Evolutionary conservation across 169 alveolate genomes (phyloP).

Genomic region (Babesia microti): DNA sequence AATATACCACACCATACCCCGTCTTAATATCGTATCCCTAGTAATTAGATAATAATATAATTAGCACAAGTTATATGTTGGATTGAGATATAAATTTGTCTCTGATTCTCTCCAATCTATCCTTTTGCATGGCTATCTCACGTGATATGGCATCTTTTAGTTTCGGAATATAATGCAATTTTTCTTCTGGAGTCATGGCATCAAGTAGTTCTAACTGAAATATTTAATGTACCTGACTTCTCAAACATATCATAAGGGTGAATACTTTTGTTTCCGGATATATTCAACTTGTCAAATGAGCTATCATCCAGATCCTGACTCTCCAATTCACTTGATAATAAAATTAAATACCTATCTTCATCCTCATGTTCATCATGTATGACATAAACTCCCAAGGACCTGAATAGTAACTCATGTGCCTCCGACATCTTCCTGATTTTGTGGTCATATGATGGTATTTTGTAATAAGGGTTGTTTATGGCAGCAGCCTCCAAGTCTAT

Average conservation of each 20-base stretch:
- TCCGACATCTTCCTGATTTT: conserved; percentile 34
- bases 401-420: conserved; percentile 21
- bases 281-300: conserved; percentile 1
- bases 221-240: conserved; percentile 17
- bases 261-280: conserved; percentile 7
- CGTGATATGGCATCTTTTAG: conserved; percentile 40
- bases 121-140: conserved; percentile 31
- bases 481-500: not conserved
- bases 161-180: conserved; percentile 41
- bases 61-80: not conserved
- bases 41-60: too few species aligned
- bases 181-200: conserved; percentile 49
- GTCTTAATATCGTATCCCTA: too few species aligned
- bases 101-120: conserved; percentile 11
- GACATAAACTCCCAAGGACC: conserved; percentile 39
- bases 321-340: too few species aligned
- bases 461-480: conserved; percentile 34
- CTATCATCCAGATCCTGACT: too few species aligned
- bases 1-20: too few species aligned
- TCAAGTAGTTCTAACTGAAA: conserved; percentile 26
- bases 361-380: conserved; percentile 8
- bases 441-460: conserved; percentile 30
- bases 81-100: conserved; percentile 1
- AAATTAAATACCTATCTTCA: not conserved
- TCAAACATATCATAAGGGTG: conserved; percentile 14